Percentiles rank a stretch among this genome's conserved stretches.
These are phyloP conservation scores for Alternaria novae-zelandiae DNA, from an alignment of 2,329 filamentous ascomycete species.

Conservation along the genomic window DNA sequence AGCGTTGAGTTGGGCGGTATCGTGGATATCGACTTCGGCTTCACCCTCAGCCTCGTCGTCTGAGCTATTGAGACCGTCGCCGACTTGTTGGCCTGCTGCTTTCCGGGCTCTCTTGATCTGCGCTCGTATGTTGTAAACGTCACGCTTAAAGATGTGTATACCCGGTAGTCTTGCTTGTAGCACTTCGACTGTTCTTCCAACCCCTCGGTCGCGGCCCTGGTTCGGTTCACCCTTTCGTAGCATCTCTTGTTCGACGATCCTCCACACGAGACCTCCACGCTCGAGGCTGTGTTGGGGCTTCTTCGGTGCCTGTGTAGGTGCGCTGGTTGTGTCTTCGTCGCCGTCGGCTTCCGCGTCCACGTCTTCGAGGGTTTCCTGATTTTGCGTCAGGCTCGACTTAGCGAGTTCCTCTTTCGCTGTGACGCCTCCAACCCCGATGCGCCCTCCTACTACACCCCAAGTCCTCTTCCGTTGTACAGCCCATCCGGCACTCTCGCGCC, in stretches of 20 bases:
- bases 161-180: constrained; percentile 38
- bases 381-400: constrained; percentile 2
- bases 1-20: neutral
- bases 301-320: neutral
- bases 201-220: constrained; percentile 40
- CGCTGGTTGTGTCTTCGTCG: neutral
- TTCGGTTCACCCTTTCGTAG: constrained; percentile 30
- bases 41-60: constrained; percentile 12
- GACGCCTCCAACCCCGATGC: constrained; percentile 40
- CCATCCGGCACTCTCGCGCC: constrained; percentile 37
- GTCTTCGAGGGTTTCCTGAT: constrained; percentile 1
- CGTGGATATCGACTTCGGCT: neutral
- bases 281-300: constrained; percentile 34
- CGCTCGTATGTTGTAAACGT: constrained; percentile 46
- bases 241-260: constrained; percentile 47
- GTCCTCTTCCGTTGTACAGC: constrained; percentile 43
- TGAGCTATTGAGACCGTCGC: constrained; percentile 30
- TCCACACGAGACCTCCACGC: constrained; percentile 40
- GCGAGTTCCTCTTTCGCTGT: constrained; percentile 40
- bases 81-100: constrained; percentile 35
- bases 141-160: constrained; percentile 46
- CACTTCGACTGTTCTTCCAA: constrained; percentile 40
- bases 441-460: constrained; percentile 40
- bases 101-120: constrained; percentile 42
- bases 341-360: constrained; percentile 7